These are phyloP conservation scores for Penicillium verhagenii DNA, from an alignment of 495 filamentous ascomycete species.

Conservation along the genomic window DNA sequence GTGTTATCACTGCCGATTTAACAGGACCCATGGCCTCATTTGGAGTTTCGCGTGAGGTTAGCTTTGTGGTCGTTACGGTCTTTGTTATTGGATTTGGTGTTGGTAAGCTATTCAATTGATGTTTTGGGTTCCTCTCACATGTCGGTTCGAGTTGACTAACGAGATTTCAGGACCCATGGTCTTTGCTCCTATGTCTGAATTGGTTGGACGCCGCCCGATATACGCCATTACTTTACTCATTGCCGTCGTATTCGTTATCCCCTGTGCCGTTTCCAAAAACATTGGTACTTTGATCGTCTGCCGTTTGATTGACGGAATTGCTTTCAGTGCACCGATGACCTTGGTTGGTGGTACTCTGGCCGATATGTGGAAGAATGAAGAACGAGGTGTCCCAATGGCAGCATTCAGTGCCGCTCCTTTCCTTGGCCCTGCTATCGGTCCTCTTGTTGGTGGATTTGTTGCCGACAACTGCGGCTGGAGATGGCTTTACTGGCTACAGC, in stretches of 20 bases:
- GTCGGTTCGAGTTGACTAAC: conserved; percentile 13
- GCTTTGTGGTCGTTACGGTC: conserved; percentile 64
- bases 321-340: conserved; percentile 82
- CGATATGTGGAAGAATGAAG: conserved; percentile 80
- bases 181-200: conserved; percentile 75
- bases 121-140: not conserved
- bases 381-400: conserved; percentile 83
- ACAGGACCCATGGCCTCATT: conserved; percentile 59
- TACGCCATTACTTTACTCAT: conserved; percentile 56
- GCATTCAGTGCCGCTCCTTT: conserved; percentile 79
- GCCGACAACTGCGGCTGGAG: conserved; percentile 69
- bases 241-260: conserved; percentile 74
- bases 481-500: conserved; percentile 83
- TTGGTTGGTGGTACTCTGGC: conserved; percentile 76
- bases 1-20: conserved; percentile 68
- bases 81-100: conserved; percentile 81
- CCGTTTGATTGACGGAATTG: conserved; percentile 73
- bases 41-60: conserved; percentile 62
- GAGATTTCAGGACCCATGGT: conserved; percentile 60
- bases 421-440: conserved; percentile 70
- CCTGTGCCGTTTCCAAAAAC: conserved; percentile 72
- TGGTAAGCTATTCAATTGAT: conserved; percentile 48
- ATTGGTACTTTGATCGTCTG: conserved; percentile 72
- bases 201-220: conserved; percentile 66
- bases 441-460: conserved; percentile 74